Conservation (phyloP, 2,329 filamentous ascomycete genomes). For the Apiospora marii region DNA sequence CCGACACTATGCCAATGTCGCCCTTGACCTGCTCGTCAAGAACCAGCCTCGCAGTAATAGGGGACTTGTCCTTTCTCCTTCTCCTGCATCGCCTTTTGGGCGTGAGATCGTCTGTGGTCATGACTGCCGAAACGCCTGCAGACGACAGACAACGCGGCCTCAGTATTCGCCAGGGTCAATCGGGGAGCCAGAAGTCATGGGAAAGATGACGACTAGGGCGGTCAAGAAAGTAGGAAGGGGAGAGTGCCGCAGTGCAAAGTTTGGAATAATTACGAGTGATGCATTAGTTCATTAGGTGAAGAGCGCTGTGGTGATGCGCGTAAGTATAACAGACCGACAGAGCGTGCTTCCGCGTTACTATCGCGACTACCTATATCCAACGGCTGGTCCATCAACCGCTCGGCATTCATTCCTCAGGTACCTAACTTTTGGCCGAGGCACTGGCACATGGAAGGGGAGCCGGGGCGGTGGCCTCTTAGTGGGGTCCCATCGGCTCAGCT, state of each 20-base stretch:
- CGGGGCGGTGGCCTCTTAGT: constrained; percentile 14
- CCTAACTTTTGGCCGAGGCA: constrained; percentile 26
- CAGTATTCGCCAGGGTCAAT: neutral
- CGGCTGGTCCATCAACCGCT: neutral
- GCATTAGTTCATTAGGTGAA: neutral
- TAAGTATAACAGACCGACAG: neutral
- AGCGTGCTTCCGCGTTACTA: constrained; percentile 8
- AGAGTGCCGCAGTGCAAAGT: neutral
- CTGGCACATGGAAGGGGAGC: constrained; percentile 24
- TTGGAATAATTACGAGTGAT: neutral
- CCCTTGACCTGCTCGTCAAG: constrained; percentile 87
- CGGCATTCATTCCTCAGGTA: neutral
- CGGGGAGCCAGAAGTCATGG: neutral
- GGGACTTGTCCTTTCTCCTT: constrained; percentile 72
- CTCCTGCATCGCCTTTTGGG: constrained; percentile 49
- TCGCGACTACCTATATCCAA: constrained; percentile 5
- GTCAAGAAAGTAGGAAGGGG: neutral
- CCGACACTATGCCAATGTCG: constrained; percentile 85
- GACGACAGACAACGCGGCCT: neutral
- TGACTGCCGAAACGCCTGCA: neutral
- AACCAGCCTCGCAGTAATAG: constrained; percentile 80
- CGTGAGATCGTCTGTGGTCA: neutral
- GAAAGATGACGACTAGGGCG: neutral
- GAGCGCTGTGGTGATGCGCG: constrained; percentile 3
- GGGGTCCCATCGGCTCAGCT: constrained; percentile 6